Conservation (phyloP, 2,329 filamentous ascomycete species). For the Epichloe aotearoae region DNA sequence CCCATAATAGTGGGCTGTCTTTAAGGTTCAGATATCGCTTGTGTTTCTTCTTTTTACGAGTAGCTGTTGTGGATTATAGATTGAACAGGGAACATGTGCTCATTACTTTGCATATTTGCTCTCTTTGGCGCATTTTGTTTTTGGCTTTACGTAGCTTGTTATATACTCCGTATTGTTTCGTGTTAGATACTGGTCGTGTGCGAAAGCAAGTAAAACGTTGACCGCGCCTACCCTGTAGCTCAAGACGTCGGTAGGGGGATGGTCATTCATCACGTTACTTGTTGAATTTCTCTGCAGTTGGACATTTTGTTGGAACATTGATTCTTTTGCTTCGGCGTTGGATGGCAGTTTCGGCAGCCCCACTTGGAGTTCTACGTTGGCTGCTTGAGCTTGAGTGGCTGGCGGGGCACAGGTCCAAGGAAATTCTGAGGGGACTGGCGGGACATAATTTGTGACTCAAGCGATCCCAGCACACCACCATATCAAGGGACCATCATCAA, state of each 20-base stretch:
- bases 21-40: too few species aligned
- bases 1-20: too few species aligned
- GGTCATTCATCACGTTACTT: too few species aligned
- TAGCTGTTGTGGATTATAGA: too few species aligned
- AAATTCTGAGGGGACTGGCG: constrained; percentile 4
- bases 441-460: constrained; percentile 4
- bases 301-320: too few species aligned
- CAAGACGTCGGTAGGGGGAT: too few species aligned
- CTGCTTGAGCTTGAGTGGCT: not conserved
- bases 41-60: too few species aligned
- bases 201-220: not conserved
- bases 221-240: not conserved
- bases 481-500: not conserved
- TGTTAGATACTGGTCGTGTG: too few species aligned
- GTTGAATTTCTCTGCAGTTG: too few species aligned
- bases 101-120: not conserved
- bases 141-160: not conserved
- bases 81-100: too few species aligned
- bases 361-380: not conserved
- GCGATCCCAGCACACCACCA: not conserved
- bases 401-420: constrained; percentile 3
- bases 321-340: too few species aligned
- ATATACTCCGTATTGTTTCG: not conserved
- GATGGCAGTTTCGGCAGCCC: not conserved
- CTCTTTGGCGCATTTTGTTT: too few species aligned